Conservation (phyloP, 768 basidiomycete genomes). For the Clitopilus hobsonii region DNA sequence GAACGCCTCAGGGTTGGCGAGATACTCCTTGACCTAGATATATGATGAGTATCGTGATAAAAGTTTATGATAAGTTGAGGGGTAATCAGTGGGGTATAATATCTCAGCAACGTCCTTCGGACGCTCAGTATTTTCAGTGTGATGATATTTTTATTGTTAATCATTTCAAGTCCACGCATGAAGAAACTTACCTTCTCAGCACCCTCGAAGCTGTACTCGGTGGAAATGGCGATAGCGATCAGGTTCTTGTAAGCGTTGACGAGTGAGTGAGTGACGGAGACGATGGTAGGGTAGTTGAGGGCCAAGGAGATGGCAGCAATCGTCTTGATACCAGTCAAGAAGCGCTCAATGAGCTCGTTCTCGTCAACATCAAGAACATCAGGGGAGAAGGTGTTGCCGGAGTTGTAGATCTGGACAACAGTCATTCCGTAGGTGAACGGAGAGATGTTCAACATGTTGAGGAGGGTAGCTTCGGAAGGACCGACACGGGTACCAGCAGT, state of each 20-base stretch:
- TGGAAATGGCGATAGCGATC: slow-evolving; percentile 80
- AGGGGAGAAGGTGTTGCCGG: slow-evolving; percentile 88
- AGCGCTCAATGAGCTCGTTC: slow-evolving; percentile 84
- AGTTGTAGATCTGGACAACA: slow-evolving; percentile 94
- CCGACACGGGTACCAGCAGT: slow-evolving; percentile 90
- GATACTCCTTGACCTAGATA: slow-evolving; percentile 84
- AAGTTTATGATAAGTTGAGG: slow-evolving; percentile 2
- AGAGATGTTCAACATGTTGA: slow-evolving; percentile 99
- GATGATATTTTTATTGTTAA: slow-evolving; percentile 32
- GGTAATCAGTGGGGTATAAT: slow-evolving; percentile 20
- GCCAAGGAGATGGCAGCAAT: slow-evolving; percentile 96
- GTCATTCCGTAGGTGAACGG: slow-evolving; percentile 99
- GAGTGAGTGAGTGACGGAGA: slow-evolving; percentile 89
- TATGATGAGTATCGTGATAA: slow-evolving; percentile 11
- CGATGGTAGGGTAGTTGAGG: slow-evolving; percentile 92
- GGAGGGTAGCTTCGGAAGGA: slow-evolving; percentile 91
- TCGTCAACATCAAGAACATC: slow-evolving; percentile 92
- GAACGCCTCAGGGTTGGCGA: slow-evolving; percentile 98
- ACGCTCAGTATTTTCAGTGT: slow-evolving; percentile 90
- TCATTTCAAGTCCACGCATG: slow-evolving; percentile 12
- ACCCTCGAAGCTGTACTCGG: slow-evolving; percentile 93
- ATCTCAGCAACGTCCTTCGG: slow-evolving; percentile 37
- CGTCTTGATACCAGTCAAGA: slow-evolving; percentile 91
- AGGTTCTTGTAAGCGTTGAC: slow-evolving; percentile 99
- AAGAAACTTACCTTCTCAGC: slow-evolving; percentile 73